Conservation (phyloP, 2,329 filamentous ascomycete species). For the Fusarium duplospermum region DNA sequence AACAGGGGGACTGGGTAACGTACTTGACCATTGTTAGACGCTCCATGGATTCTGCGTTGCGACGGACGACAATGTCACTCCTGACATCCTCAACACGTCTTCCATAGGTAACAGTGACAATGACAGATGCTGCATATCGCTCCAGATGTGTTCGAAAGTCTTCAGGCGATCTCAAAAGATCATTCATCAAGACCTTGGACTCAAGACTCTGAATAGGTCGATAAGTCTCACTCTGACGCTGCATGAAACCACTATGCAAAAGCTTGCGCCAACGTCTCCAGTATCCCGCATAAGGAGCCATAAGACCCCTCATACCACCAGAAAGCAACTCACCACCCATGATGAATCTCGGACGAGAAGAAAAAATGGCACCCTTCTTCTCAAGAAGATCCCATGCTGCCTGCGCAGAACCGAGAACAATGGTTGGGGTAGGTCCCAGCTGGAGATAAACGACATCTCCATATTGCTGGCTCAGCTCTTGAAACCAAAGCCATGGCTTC, state of each 20-base stretch:
- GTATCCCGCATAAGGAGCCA: conserved; percentile 56
- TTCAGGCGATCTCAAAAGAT: conserved; percentile 48
- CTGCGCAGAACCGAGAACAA: conserved; percentile 56
- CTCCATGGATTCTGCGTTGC: conserved; percentile 56
- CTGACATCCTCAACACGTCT: conserved; percentile 44
- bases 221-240: conserved; percentile 56
- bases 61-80: conserved; percentile 51
- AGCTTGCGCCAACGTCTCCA: conserved; percentile 58
- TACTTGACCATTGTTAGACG: conserved; percentile 58
- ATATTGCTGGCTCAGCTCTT: conserved; percentile 51
- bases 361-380: conserved; percentile 56
- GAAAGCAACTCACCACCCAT: conserved; percentile 58
- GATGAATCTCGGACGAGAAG: conserved; percentile 59
- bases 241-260: conserved; percentile 57
- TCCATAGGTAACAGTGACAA: conserved; percentile 57
- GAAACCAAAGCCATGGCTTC: conserved; percentile 58
- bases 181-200: conserved; percentile 53
- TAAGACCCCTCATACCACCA: conserved; percentile 54
- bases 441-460: conserved; percentile 58
- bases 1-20: conserved; percentile 2
- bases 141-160: conserved; percentile 43
- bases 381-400: conserved; percentile 59
- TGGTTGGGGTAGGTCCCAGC: conserved; percentile 55
- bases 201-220: conserved; percentile 56
- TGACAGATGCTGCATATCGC: conserved; percentile 53